These are phyloP conservation scores for Paramecium tetraurelia DNA, from an alignment of 73 alveolate species.

Conservation along the genomic window DNA sequence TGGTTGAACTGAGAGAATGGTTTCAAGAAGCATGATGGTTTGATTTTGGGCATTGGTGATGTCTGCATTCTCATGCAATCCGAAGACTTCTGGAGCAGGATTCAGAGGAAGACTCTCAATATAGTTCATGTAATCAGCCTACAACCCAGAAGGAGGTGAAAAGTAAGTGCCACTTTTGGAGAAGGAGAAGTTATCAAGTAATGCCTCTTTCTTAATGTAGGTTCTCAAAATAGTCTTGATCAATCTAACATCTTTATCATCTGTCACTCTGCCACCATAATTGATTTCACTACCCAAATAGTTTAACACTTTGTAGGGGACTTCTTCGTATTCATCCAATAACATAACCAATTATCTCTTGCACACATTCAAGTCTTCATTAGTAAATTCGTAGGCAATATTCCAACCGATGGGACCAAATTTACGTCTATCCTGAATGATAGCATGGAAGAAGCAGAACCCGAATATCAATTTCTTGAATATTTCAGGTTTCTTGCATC, in stretches of 20 bases:
- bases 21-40: slow-evolving; percentile 89
- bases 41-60: slow-evolving; percentile 94
- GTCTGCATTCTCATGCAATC: slow-evolving; percentile 97
- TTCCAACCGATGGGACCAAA: slow-evolving; percentile 98
- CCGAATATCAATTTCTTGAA: slow-evolving; percentile 97
- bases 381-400: slow-evolving; percentile 93
- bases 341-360: slow-evolving; percentile 83
- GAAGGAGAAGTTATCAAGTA: slow-evolving; percentile 88
- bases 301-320: slow-evolving; percentile 89
- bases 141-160: slow-evolving; percentile 95
- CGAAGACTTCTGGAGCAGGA: slow-evolving; percentile 97
- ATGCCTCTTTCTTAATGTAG: slow-evolving; percentile 89
- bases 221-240: slow-evolving; percentile 94
- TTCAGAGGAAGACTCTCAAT: slow-evolving; percentile 85
- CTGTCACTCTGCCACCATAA: slow-evolving; percentile 99
- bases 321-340: slow-evolving; percentile 85
- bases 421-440: slow-evolving; percentile 97
- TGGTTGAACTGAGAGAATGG: slow-evolving; percentile 93
- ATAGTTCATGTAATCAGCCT: slow-evolving; percentile 92
- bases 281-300: slow-evolving; percentile 99
- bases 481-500: slow-evolving; percentile 93
- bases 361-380: slow-evolving; percentile 91
- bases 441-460: slow-evolving; percentile 98
- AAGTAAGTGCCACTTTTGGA: slow-evolving; percentile 91
- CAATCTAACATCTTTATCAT: slow-evolving; percentile 96